Evolutionary conservation across 352 stramenopile genomes (phyloP), one percentile per base, ranked within the genome.

Genomic region (Phytophthora sansomeana): DNA sequence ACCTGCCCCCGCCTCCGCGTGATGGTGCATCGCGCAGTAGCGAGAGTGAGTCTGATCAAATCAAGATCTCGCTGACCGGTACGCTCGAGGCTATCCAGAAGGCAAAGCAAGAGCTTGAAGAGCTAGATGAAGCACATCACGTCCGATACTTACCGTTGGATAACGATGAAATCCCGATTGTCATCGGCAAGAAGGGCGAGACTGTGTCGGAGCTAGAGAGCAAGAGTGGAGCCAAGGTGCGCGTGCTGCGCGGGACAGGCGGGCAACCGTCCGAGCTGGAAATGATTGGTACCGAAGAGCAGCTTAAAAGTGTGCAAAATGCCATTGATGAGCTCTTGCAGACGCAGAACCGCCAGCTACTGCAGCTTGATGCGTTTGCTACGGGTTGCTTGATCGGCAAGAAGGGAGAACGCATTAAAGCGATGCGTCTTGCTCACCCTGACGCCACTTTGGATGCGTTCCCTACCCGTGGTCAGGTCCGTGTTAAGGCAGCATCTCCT

Each of bases 121-220:
- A 75, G 28, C 58, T 94, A 2, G 83, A 89, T 26, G 83, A 90
- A 17, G 75, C 64, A 0, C 74, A 94, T 48, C 72, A 87, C 43
- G 84, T 92, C 43, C 74, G 74, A 5, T 92, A 92, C 42, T 30
- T 91, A 32, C 86, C 86, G 8, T 58, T 94, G 6, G 86, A 94
- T 66, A 53, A 83, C 19, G 86, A 94, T 61, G 86, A 94, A 64
- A 83, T 94, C 44, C 72, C 86, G 8, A 89, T 68, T 35, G 74
- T 94, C 7, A 92, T 94, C 36, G 86, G 86, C 21, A 90, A 91
- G 71, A 92, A 92, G 53, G 86, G 86, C 11, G 82, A 91, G 56
- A 94, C 86, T 42, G 83, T 94, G 35, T 82, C 75, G 5, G 70
- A 90, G 28, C 69, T 94, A 9, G 83, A 92, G 55, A 80, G 49